phyloP scores from a whole-genome alignment of 768 basidiomycete genomes.

The Rubroboletus satanas region DNA sequence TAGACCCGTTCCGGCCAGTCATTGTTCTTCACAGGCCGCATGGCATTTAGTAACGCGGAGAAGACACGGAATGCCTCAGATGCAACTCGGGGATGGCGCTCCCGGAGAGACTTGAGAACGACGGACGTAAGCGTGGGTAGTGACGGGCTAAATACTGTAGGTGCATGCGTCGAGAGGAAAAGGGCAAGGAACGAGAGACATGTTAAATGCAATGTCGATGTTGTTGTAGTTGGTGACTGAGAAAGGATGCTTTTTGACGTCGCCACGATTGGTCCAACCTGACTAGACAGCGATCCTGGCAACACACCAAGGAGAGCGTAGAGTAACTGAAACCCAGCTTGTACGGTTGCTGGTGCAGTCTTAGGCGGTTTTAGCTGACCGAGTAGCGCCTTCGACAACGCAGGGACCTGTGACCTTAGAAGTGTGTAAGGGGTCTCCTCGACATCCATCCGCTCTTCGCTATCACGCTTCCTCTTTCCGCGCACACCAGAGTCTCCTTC shows the following conservation, averaged over 20 bases:
- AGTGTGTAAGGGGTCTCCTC: constrained; percentile 70
- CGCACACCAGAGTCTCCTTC: constrained; percentile 45
- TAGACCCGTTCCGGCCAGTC: constrained; percentile 76
- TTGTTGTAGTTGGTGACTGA: constrained; percentile 67
- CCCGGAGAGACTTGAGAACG: constrained; percentile 68
- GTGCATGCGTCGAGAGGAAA: constrained; percentile 69
- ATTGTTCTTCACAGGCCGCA: constrained; percentile 61
- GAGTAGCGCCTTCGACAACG: constrained; percentile 74
- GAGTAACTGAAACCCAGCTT: constrained; percentile 82
- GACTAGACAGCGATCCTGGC: constrained; percentile 74
- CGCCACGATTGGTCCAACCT: constrained; percentile 59
- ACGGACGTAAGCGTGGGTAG: constrained; percentile 70
- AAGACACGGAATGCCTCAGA: constrained; percentile 87
- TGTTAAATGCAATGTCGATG: constrained; percentile 78
- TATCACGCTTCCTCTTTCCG: constrained; percentile 75
- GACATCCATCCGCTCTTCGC: constrained; percentile 68
- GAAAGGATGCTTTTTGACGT: constrained; percentile 64
- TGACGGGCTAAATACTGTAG: constrained; percentile 52
- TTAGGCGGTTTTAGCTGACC: constrained; percentile 83
- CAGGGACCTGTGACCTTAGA: constrained; percentile 71
- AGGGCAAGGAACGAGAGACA: constrained; percentile 81
- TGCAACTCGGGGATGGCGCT: constrained; percentile 85
- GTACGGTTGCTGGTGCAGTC: constrained; percentile 70
- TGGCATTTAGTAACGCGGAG: constrained; percentile 72
- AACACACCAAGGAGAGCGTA: constrained; percentile 73